Percentiles rank a stretch among this genome's conserved stretches.
phyloP scores from a whole-genome alignment of 2,329 filamentous ascomycete species.

The Fusarium luffae region DNA sequence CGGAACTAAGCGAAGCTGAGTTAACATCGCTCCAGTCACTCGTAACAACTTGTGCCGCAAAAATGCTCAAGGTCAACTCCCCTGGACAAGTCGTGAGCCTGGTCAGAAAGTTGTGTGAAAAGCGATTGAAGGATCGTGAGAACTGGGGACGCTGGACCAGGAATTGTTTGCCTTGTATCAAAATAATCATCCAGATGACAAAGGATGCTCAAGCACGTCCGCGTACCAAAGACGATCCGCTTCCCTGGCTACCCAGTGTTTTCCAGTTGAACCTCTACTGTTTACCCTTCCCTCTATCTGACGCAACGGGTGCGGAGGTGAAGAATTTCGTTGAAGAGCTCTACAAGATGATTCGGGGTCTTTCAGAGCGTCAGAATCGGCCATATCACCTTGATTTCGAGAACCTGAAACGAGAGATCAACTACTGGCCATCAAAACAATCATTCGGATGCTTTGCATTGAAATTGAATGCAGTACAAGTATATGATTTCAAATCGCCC shows the following conservation, averaged over 20 bases:
- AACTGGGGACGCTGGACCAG: slow-evolving; percentile 30
- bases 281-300: slow-evolving; percentile 27
- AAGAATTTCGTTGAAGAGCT: slow-evolving; percentile 20
- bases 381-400: slow-evolving; percentile 44
- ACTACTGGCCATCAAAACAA: background rate
- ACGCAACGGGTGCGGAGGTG: background rate
- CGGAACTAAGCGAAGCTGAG: slow-evolving; percentile 4
- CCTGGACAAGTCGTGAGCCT: slow-evolving; percentile 3
- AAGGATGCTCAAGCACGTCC: slow-evolving; percentile 8
- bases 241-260: slow-evolving; percentile 20
- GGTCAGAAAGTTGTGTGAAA: background rate
- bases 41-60: background rate
- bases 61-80: slow-evolving; percentile 4
- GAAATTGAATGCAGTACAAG: slow-evolving; percentile 4
- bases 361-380: slow-evolving; percentile 13
- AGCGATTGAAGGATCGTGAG: slow-evolving; percentile 1
- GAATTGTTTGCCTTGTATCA: slow-evolving; percentile 40
- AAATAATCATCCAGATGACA: slow-evolving; percentile 29
- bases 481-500: background rate
- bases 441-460: slow-evolving; percentile 20
- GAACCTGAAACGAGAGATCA: slow-evolving; percentile 23
- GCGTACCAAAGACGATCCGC: background rate
- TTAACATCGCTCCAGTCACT: slow-evolving; percentile 17
- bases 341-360: slow-evolving; percentile 18
- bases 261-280: slow-evolving; percentile 25